These are phyloP conservation scores for Coemansia sp. DNA, from an alignment of 192 early-diverging fungal species.

Conservation along the genomic window DNA sequence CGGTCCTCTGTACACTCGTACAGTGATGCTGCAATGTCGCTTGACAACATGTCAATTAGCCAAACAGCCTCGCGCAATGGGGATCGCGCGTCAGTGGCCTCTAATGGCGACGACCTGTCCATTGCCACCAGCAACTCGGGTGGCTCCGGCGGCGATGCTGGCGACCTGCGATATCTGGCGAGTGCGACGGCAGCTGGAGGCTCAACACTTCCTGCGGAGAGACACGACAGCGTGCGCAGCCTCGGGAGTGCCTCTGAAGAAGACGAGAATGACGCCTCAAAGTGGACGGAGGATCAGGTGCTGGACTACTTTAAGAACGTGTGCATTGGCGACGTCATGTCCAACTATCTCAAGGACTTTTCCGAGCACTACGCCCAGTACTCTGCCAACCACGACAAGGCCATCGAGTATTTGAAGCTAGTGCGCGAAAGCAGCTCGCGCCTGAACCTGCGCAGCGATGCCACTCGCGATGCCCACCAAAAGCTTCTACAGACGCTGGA, in stretches of 20 bases:
- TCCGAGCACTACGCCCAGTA: slow-evolving; percentile 52
- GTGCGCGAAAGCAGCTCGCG: slow-evolving; percentile 51
- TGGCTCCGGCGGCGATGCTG: slow-evolving; percentile 17
- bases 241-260: slow-evolving; percentile 19
- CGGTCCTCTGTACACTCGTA: slow-evolving; percentile 33
- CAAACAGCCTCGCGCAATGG: slow-evolving; percentile 22
- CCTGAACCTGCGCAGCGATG: slow-evolving; percentile 40
- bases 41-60: slow-evolving; percentile 22
- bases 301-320: slow-evolving; percentile 51
- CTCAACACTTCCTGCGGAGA: neutral
- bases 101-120: slow-evolving; percentile 41
- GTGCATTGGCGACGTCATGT: slow-evolving; percentile 52
- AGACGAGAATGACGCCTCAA: slow-evolving; percentile 41
- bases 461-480: slow-evolving; percentile 42
- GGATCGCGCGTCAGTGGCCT: slow-evolving; percentile 15
- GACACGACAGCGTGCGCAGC: slow-evolving; percentile 40
- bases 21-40: slow-evolving; percentile 2
- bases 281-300: slow-evolving; percentile 47
- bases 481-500: slow-evolving; percentile 46
- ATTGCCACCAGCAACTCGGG: slow-evolving; percentile 35
- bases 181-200: neutral
- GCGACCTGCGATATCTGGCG: slow-evolving; percentile 15
- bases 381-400: slow-evolving; percentile 54
- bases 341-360: slow-evolving; percentile 52
- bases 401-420: slow-evolving; percentile 50